These are phyloP conservation scores for Ophiocordyceps robertsii DNA, from an alignment of 2,329 filamentous ascomycete genomes.

Conservation along the genomic window DNA sequence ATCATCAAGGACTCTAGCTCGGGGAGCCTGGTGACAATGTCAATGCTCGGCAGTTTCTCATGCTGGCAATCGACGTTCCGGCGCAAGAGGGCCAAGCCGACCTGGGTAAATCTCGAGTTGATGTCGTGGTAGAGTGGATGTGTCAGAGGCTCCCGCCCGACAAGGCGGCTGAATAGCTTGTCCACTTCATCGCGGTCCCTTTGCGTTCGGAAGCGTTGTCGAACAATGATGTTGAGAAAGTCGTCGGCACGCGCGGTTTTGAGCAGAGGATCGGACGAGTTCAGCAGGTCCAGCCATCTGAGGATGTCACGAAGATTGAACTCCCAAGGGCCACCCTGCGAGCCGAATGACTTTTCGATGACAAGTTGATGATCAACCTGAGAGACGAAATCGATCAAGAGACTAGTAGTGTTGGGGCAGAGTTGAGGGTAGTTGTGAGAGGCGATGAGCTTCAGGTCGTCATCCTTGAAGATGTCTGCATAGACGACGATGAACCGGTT, in stretches of 20 bases:
- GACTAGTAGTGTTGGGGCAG: slow-evolving; percentile 41
- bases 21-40: slow-evolving; percentile 43
- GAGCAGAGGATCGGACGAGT: slow-evolving; percentile 41
- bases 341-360: slow-evolving; percentile 42
- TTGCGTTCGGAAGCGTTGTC: slow-evolving; percentile 70
- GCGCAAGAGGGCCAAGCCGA: slow-evolving; percentile 60
- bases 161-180: slow-evolving; percentile 52
- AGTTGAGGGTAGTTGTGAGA: slow-evolving; percentile 60
- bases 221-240: slow-evolving; percentile 70
- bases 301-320: slow-evolving; percentile 87
- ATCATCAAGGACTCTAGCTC: slow-evolving; percentile 79
- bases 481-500: slow-evolving; percentile 98
- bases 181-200: slow-evolving; percentile 54
- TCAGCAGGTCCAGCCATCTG: slow-evolving; percentile 63
- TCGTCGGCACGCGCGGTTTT: slow-evolving; percentile 48
- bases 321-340: slow-evolving; percentile 75
- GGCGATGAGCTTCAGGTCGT: slow-evolving; percentile 75
- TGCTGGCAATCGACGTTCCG: slow-evolving; percentile 44
- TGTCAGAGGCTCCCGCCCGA: slow-evolving; percentile 34
- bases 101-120: slow-evolving; percentile 52
- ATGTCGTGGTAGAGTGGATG: slow-evolving; percentile 63
- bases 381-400: slow-evolving; percentile 69
- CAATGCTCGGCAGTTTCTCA: slow-evolving; percentile 34
- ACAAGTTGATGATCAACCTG: slow-evolving; percentile 61
- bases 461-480: slow-evolving; percentile 72